Evolutionary conservation across 257 asterid genomes (phyloP).

Genomic region (Solanum tarapatanum): DNA sequence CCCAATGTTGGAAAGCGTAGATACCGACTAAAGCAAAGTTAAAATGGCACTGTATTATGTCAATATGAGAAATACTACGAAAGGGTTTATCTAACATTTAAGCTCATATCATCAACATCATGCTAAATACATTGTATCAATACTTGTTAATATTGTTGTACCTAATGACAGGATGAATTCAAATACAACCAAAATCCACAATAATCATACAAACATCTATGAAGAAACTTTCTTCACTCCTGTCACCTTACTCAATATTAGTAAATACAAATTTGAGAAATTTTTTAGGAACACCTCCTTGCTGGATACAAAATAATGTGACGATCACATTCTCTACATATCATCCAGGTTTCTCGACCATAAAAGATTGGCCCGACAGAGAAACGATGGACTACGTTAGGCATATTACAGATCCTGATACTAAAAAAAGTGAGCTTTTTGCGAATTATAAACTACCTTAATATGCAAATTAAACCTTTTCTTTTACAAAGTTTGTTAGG

Average conservation of each 20-base stretch:
- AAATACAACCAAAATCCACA: neutral
- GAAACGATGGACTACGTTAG: slow-evolving; percentile 18
- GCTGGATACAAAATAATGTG: neutral
- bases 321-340: slow-evolving; percentile 4
- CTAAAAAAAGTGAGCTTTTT: neutral
- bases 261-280: neutral
- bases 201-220: neutral
- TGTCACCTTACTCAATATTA: neutral
- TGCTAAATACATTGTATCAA: neutral
- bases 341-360: slow-evolving; percentile 41
- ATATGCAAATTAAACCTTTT: slow-evolving; percentile 22
- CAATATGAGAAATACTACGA: neutral
- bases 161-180: neutral
- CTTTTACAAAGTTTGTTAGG: slow-evolving; percentile 32
- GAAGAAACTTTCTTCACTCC: neutral
- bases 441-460: slow-evolving; percentile 30
- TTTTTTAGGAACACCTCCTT: neutral
- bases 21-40: neutral
- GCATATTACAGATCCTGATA: slow-evolving; percentile 13
- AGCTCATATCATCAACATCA: neutral
- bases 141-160: neutral
- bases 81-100: neutral
- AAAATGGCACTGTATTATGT: neutral
- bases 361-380: slow-evolving; percentile 30
- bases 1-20: fast-evolving